A percentile compares a stretch with the other conserved stretches of the same genome.
Conservation (phyloP, 768 basidiomycete genomes). For the Bullera alba region DNA sequence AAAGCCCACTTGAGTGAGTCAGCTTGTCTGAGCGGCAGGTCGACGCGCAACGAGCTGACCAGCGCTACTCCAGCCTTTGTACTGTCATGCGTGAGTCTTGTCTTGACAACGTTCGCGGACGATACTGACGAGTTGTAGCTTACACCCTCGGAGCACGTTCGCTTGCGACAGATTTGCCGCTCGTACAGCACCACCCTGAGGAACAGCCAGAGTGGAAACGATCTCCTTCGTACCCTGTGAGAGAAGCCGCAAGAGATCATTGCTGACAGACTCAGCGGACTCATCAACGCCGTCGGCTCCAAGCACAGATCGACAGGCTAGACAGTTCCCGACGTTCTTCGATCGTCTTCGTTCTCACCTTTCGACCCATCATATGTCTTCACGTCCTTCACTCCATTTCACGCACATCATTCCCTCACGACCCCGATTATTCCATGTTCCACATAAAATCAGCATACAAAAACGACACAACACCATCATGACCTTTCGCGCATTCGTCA, state of each 20-base stretch:
- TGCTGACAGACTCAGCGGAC: slow-evolving; percentile 1
- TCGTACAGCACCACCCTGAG: slow-evolving; percentile 34
- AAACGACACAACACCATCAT: no score
- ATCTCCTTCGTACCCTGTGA: slow-evolving; percentile 39
- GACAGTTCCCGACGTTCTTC: not conserved
- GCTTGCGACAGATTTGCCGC: slow-evolving; percentile 32
- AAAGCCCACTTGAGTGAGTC: slow-evolving; percentile 33
- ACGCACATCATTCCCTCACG: not conserved
- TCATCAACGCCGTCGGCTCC: slow-evolving; percentile 15
- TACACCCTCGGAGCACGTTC: slow-evolving; percentile 22
- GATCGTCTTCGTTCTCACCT: not conserved
- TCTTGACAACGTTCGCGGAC: not conserved
- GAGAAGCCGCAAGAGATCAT: not conserved
- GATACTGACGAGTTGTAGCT: slow-evolving; percentile 14
- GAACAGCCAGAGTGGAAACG: slow-evolving; percentile 42
- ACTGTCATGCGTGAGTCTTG: slow-evolving; percentile 19
- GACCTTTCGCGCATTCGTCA: not conserved
- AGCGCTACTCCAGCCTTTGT: slow-evolving; percentile 17
- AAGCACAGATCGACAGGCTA: slow-evolving; percentile 2
- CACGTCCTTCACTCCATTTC: not conserved
- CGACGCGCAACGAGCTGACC: not conserved
- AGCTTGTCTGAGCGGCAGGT: not conserved
- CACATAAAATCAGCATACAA: no score
- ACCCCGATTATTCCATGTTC: not conserved
- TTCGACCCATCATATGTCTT: not conserved